A percentile compares a stretch with the other conserved stretches of the same genome.
Conservation (phyloP, 208 protist species). For the Crithidia brevicula region DNA sequence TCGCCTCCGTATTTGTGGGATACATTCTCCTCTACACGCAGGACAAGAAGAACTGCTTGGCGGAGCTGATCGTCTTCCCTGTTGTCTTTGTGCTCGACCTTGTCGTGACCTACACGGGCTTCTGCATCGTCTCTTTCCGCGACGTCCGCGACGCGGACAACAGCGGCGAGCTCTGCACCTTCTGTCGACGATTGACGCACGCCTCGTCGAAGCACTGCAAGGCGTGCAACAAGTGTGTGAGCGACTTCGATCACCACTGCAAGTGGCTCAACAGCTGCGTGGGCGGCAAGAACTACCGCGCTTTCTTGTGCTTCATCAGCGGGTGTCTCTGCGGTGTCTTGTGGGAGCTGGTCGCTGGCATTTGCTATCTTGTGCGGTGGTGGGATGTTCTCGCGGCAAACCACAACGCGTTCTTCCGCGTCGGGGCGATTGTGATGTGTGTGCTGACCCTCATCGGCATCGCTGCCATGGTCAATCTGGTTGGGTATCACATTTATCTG, state of each 20-base stretch:
- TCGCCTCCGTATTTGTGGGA: constrained; percentile 40
- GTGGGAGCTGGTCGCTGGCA: constrained; percentile 28
- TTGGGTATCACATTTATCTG: constrained; percentile 69
- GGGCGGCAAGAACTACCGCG: constrained; percentile 74
- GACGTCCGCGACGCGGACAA: constrained; percentile 52
- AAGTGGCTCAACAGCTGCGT: constrained; percentile 93
- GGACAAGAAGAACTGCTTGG: constrained; percentile 32
- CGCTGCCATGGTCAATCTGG: constrained; percentile 53
- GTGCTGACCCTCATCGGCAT: constrained; percentile 39
- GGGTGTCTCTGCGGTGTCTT: constrained; percentile 33
- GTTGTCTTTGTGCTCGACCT: constrained; percentile 20
- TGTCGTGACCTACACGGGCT: constrained; percentile 30
- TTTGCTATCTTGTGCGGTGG: constrained; percentile 59
- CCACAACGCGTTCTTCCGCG: constrained; percentile 63
- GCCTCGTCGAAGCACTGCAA: constrained; percentile 79
- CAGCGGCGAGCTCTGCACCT: constrained; percentile 57
- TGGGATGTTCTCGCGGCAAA: constrained; percentile 49
- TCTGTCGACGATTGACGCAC: constrained; percentile 50
- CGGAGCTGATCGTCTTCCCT: constrained; percentile 56
- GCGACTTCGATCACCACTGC: constrained; percentile 92
- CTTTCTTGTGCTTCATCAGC: constrained; percentile 69
- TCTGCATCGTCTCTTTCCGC: constrained; percentile 50
- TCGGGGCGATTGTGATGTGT: constrained; percentile 52
- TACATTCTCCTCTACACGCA: constrained; percentile 54
- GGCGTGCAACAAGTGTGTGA: constrained; percentile 87